These are phyloP conservation scores for Cyclotella baltica DNA, from an alignment of 108 stramenopile species.

Conservation along the genomic window DNA sequence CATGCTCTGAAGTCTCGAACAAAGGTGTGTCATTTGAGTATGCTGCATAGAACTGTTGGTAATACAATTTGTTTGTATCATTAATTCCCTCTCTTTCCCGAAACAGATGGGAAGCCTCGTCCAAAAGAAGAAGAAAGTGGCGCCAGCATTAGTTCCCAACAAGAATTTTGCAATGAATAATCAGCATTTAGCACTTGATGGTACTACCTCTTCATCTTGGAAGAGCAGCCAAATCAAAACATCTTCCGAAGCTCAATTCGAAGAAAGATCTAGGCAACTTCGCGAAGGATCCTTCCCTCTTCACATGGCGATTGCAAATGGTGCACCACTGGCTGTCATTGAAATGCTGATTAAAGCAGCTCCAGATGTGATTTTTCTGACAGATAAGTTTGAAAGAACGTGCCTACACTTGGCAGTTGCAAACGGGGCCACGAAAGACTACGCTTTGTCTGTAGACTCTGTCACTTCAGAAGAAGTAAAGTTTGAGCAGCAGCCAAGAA, in stretches of 20 bases:
- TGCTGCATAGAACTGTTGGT: background rate
- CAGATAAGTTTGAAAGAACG: slow-evolving; percentile 43
- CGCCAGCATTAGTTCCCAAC: background rate
- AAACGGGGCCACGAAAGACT: background rate
- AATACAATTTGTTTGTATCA: background rate
- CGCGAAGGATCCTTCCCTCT: slow-evolving; percentile 50
- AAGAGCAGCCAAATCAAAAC: slow-evolving; percentile 14
- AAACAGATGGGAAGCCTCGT: slow-evolving; percentile 18
- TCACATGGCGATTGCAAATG: slow-evolving; percentile 44
- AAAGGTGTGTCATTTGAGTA: slow-evolving; percentile 31
- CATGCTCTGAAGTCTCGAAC: slow-evolving; percentile 29
- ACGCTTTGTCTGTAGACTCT: background rate
- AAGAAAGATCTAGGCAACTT: slow-evolving; percentile 28
- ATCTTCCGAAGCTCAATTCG: slow-evolving; percentile 1
- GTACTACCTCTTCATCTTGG: slow-evolving; percentile 28
- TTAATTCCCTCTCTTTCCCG: background rate
- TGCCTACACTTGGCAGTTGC: slow-evolving; percentile 38
- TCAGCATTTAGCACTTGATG: slow-evolving; percentile 20
- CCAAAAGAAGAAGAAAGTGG: slow-evolving; percentile 7
- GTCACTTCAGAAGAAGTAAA: background rate
- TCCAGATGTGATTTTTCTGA: slow-evolving; percentile 29
- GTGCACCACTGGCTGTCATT: slow-evolving; percentile 31
- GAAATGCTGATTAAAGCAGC: slow-evolving; percentile 30
- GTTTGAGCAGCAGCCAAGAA: background rate
- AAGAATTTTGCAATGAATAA: background rate